Evolutionary conservation across 1,139 yeast species (phyloP).

Genomic region (Hanseniaspora gamundiae): DNA sequence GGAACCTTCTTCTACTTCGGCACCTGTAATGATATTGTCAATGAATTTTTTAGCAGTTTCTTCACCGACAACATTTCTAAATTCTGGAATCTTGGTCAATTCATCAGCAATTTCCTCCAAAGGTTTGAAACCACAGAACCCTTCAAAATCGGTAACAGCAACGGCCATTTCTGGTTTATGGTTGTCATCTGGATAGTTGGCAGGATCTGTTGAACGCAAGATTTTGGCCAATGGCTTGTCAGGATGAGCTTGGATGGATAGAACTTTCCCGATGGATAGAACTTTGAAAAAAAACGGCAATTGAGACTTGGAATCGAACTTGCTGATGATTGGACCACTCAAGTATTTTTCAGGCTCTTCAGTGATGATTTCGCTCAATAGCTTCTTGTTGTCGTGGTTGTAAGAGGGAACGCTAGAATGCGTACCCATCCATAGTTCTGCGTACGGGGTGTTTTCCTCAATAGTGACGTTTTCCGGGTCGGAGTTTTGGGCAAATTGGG

Average conservation of each 20-base stretch:
- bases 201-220: conserved; percentile 73
- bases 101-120: conserved; percentile 60
- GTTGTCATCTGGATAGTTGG: conserved; percentile 92
- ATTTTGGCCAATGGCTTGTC: conserved; percentile 73
- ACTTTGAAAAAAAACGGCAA: conserved; percentile 91
- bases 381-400: conserved; percentile 38
- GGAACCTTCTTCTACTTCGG: conserved; percentile 29
- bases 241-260: conserved; percentile 96
- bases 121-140: conserved; percentile 96
- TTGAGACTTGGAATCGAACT: conserved; percentile 59
- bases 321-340: conserved; percentile 43
- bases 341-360: conserved; percentile 47
- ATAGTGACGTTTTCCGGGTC: conserved; percentile 42
- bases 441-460: conserved; percentile 69
- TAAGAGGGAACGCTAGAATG: conserved; percentile 88
- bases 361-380: conserved; percentile 54
- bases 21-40: conserved; percentile 34
- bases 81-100: conserved; percentile 62
- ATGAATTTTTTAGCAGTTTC: conserved; percentile 43
- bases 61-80: conserved; percentile 55
- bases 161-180: conserved; percentile 99
- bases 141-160: conserved; percentile 91
- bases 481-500: conserved; percentile 66
- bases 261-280: conserved; percentile 79
- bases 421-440: conserved; percentile 98